A percentile compares a stretch with the other conserved stretches of the same genome.
phyloP scores from a whole-genome alignment of 257 asterid genomes.

The Scutellaria baicalensis region DNA sequence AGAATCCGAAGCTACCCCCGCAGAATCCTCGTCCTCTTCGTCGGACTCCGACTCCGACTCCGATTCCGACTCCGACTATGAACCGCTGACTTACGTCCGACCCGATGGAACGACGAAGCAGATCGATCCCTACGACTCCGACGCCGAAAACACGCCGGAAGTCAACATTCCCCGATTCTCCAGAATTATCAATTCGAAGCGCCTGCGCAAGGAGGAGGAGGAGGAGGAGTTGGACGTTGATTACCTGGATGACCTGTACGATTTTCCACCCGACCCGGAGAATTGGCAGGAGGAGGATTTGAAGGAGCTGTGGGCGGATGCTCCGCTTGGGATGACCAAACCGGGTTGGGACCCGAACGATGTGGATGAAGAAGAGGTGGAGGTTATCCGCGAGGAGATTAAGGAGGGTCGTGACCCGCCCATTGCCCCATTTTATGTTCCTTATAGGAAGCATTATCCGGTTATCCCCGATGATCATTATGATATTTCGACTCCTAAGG shows the following conservation, averaged over 20 bases:
- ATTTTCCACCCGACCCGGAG: slow-evolving; percentile 77
- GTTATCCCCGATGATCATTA: slow-evolving; percentile 52
- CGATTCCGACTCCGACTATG: slow-evolving; percentile 29
- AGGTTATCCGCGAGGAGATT: slow-evolving; percentile 30
- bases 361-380: slow-evolving; percentile 63
- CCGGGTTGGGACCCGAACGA: slow-evolving; percentile 90
- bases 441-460: slow-evolving; percentile 77
- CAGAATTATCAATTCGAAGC: slow-evolving; percentile 39
- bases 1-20: slow-evolving; percentile 9
- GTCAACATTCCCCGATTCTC: slow-evolving; percentile 36
- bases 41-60: slow-evolving; percentile 27
- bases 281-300: slow-evolving; percentile 90
- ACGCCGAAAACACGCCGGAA: slow-evolving; percentile 41
- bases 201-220: slow-evolving; percentile 20
- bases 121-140: slow-evolving; percentile 18
- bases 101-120: slow-evolving; percentile 18
- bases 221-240: slow-evolving; percentile 33
- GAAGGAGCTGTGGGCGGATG: slow-evolving; percentile 95
- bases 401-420: slow-evolving; percentile 69
- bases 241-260: slow-evolving; percentile 42
- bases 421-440: slow-evolving; percentile 88
- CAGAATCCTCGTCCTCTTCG: slow-evolving; percentile 1
- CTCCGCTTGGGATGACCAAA: slow-evolving; percentile 54
- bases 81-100: slow-evolving; percentile 17
- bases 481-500: slow-evolving; percentile 55